Conservation (phyloP, 257 asterid species). For the Solanum ossicruentum region DNA sequence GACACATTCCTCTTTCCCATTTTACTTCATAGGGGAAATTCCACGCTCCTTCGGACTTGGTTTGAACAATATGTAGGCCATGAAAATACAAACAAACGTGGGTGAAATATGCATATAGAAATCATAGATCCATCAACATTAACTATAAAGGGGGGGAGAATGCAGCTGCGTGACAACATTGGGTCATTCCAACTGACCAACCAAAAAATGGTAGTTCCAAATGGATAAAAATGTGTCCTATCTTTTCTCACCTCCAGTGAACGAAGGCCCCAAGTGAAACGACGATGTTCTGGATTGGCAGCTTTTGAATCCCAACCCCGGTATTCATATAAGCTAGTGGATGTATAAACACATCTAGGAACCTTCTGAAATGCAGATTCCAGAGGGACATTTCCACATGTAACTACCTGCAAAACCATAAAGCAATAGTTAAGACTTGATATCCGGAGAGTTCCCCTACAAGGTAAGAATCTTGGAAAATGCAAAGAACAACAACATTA, state of each 20-base stretch:
- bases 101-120: not conserved
- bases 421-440: not conserved
- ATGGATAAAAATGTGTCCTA: not conserved
- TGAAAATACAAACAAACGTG: not conserved
- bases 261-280: conserved; percentile 71
- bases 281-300: conserved; percentile 64
- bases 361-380: conserved; percentile 78
- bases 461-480: not conserved
- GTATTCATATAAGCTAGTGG: conserved; percentile 65
- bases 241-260: conserved; percentile 44
- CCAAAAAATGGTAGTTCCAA: not conserved
- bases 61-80: not conserved
- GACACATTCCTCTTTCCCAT: not conserved
- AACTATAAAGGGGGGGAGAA: not conserved
- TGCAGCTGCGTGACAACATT: not conserved
- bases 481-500: not conserved
- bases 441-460: not conserved
- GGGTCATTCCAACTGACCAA: not conserved
- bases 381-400: conserved; percentile 83
- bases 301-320: conserved; percentile 76
- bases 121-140: not conserved
- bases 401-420: conserved; percentile 50
- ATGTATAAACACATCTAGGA: conserved; percentile 77
- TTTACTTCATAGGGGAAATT: not conserved
- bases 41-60: not conserved